Percentiles rank a stretch among this genome's conserved stretches.
Conservation (phyloP, 176 grass and related monocot species). For the Carex myosuroides region DNA sequence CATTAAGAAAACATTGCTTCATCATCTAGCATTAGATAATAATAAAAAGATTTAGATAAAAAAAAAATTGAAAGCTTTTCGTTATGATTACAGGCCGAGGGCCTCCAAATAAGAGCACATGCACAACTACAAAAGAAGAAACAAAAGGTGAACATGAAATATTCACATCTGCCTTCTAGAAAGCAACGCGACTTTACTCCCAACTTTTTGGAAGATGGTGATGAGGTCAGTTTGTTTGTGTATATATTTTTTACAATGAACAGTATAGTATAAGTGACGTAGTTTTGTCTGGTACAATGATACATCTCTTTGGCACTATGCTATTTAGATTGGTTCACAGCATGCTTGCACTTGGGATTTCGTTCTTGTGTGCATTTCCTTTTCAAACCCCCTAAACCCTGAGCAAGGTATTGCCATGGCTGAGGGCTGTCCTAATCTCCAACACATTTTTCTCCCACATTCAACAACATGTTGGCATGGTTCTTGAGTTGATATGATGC, state of each 20-base stretch:
- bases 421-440: neutral
- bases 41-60: neutral
- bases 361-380: neutral
- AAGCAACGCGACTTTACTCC: slow-evolving; percentile 68
- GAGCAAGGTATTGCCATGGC: neutral
- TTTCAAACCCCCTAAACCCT: neutral
- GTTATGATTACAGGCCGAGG: slow-evolving; percentile 42
- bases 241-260: slow-evolving; percentile 12
- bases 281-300: neutral
- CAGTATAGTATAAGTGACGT: neutral
- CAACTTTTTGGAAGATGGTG: slow-evolving; percentile 77
- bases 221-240: slow-evolving; percentile 55
- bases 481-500: neutral
- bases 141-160: slow-evolving; percentile 75
- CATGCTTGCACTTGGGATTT: neutral
- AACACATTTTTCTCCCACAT: neutral
- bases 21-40: neutral
- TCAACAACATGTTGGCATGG: neutral
- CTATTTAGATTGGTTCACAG: neutral
- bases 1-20: neutral
- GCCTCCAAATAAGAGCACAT: slow-evolving; percentile 73
- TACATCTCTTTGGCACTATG: neutral
- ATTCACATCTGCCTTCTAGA: slow-evolving; percentile 38
- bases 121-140: slow-evolving; percentile 61
- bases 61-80: neutral